Conservation (phyloP, 2,329 filamentous ascomycete genomes). For the Diplodia corticola region DNA sequence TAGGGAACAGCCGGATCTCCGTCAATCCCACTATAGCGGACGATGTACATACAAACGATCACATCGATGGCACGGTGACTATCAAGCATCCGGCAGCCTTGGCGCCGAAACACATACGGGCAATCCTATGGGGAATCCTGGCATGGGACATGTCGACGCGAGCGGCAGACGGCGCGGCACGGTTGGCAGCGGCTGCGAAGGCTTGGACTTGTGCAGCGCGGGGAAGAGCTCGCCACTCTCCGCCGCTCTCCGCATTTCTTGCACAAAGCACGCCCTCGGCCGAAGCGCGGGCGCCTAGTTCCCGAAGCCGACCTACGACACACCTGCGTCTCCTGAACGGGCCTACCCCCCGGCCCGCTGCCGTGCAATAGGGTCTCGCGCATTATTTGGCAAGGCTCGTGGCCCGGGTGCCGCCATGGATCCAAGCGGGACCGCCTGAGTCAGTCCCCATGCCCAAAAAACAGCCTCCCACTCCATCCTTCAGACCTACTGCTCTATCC, state of each 20-base stretch:
- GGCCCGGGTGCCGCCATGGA: not conserved
- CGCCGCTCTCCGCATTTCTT: not conserved
- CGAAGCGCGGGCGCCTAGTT: not conserved
- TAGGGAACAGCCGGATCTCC: not conserved
- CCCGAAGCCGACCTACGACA: not conserved
- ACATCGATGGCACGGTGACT: not conserved
- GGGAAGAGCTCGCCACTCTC: not conserved
- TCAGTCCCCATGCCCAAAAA: not conserved
- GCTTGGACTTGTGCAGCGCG: not conserved
- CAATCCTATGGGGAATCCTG: no score
- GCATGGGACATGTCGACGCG: no score
- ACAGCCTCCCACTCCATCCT: no score
- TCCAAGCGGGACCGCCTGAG: not conserved
- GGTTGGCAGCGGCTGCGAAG: not conserved
- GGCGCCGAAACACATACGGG: not conserved
- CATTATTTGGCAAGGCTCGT: not conserved
- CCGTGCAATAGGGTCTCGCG: not conserved
- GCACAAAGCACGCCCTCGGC: not conserved
- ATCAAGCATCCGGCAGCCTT: not conserved
- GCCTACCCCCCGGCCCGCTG: not conserved
- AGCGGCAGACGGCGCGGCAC: not conserved
- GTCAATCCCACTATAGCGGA: not conserved
- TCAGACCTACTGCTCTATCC: no score
- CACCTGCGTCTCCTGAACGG: not conserved
- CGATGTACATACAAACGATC: not conserved